Conservation (phyloP, 306 rosid species). For the Pueraria montana region DNA sequence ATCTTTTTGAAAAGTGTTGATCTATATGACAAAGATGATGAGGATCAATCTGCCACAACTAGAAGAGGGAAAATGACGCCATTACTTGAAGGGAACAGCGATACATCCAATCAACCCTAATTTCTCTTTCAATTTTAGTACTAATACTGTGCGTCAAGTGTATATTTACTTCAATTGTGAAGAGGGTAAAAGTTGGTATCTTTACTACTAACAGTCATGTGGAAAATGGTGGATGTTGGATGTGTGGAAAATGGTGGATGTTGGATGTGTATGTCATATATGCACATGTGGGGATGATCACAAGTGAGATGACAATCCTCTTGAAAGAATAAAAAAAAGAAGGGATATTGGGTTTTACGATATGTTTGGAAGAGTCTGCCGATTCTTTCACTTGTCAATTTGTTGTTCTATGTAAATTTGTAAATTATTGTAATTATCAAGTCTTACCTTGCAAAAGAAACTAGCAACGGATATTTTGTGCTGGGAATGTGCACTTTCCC, state of each 20-base stretch:
- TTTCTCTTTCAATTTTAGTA: constrained; percentile 35
- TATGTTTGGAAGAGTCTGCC: constrained; percentile 11
- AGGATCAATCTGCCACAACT: constrained; percentile 47
- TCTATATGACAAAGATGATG: constrained; percentile 51
- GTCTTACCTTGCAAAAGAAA: constrained; percentile 30
- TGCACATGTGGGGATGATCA: background rate
- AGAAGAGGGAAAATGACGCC: constrained; percentile 61
- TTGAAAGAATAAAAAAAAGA: background rate
- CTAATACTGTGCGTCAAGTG: constrained; percentile 3
- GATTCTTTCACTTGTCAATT: constrained; percentile 25
- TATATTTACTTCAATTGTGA: constrained; percentile 30
- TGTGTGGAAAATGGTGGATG: constrained; percentile 24
- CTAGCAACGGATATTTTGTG: constrained; percentile 2
- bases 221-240: constrained; percentile 30
- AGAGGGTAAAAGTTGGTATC: constrained; percentile 36
- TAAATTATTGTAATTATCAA: constrained; percentile 12
- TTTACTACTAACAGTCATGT: constrained; percentile 18
- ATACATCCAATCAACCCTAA: constrained; percentile 53
- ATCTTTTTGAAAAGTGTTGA: constrained; percentile 68
- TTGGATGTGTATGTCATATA: background rate
- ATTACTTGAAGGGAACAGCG: constrained; percentile 63
- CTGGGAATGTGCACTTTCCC: background rate
- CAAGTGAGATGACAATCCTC: background rate
- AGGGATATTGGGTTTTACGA: background rate
- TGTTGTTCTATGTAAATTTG: constrained; percentile 27